Evolutionary conservation across 768 basidiomycete genomes (phyloP).

Genomic region (Leccinum subgranulosum): DNA sequence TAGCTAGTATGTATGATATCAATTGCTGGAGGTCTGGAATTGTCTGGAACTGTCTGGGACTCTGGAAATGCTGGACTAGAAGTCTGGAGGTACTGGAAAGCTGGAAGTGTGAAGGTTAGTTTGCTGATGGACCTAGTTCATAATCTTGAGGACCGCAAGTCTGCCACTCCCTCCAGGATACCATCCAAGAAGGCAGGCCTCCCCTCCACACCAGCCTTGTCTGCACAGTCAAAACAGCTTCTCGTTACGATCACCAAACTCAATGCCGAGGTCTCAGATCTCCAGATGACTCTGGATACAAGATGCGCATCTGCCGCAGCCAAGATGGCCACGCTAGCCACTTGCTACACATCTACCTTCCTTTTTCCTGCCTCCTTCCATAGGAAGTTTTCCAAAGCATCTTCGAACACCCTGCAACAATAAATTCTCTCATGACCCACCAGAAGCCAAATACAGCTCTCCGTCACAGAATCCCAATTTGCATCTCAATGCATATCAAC

Average conservation of each 20-base stretch:
- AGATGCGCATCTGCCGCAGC: conserved; percentile 53
- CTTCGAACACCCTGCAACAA: conserved; percentile 61
- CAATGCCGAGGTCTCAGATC: conserved; percentile 41
- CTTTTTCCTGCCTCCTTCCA: not conserved
- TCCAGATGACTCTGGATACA: conserved; percentile 43
- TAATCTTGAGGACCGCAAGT: conserved; percentile 49
- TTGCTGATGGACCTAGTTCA: conserved; percentile 52
- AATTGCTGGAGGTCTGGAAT: too few species aligned
- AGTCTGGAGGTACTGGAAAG: too few species aligned
- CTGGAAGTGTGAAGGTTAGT: too few species aligned
- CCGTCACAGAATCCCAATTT: conserved; percentile 42
- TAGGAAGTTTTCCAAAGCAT: conserved; percentile 83
- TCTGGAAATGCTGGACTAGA: too few species aligned
- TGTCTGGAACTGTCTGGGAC: too few species aligned
- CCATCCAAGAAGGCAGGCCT: conserved; percentile 46
- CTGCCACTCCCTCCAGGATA: conserved; percentile 15
- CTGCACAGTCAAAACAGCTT: conserved; percentile 43
- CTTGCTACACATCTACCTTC: conserved; percentile 73
- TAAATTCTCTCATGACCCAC: conserved; percentile 48
- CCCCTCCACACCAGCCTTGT: conserved; percentile 52
- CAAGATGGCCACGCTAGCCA: conserved; percentile 84
- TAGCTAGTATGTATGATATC: too few species aligned
- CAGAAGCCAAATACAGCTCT: conserved; percentile 48
- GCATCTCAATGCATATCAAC: conserved; percentile 41
- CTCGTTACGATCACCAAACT: conserved; percentile 42